Percentiles rank a stretch among this genome's conserved stretches.
phyloP scores from a whole-genome alignment of 495 filamentous ascomycete genomes.

The Penicillium cinerascens region DNA sequence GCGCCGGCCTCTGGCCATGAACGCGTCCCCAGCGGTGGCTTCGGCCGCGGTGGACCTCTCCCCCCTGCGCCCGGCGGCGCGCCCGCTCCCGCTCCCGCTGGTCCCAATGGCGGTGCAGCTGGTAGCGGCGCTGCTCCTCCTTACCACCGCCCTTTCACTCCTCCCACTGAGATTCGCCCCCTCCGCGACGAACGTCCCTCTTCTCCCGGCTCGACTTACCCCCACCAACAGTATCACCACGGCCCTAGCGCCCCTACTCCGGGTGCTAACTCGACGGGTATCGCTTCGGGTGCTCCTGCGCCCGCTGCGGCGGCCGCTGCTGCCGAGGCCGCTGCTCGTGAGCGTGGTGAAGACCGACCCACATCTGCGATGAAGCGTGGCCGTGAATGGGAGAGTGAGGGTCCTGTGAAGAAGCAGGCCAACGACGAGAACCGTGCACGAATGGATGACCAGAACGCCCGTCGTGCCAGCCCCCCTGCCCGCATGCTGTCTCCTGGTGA shows the following conservation, averaged over 20 bases:
- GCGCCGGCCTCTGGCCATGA: conserved; percentile 49
- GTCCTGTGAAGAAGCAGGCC: conserved; percentile 72
- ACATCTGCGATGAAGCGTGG: conserved; percentile 77
- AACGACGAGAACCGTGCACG: conserved; percentile 84
- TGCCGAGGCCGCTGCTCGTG: conserved; percentile 72
- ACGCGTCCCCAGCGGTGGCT: conserved; percentile 56
- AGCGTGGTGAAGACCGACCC: conserved; percentile 72
- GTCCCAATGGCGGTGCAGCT: conserved; percentile 51
- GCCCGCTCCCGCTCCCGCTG: conserved; percentile 50
- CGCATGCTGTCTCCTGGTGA: conserved; percentile 61
- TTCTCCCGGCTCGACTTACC: conserved; percentile 78
- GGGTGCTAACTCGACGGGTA: conserved; percentile 64
- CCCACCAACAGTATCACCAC: conserved; percentile 73
- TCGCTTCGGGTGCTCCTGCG: conserved; percentile 73
- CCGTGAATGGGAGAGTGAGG: conserved; percentile 85
- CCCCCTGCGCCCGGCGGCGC: conserved; percentile 43
- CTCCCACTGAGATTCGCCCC: conserved; percentile 78
- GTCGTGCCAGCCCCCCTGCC: conserved; percentile 65
- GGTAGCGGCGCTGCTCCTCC: conserved; percentile 47
- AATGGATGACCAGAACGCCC: conserved; percentile 77
- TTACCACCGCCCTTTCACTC: conserved; percentile 65
- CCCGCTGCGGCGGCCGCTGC: conserved; percentile 69
- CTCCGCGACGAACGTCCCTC: conserved; percentile 81
- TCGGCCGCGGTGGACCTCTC: conserved; percentile 32
- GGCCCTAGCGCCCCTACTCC: conserved; percentile 62